Conservation (phyloP, 1,284 basidiomycete genomes). For the Malassezia globosa region DNA sequence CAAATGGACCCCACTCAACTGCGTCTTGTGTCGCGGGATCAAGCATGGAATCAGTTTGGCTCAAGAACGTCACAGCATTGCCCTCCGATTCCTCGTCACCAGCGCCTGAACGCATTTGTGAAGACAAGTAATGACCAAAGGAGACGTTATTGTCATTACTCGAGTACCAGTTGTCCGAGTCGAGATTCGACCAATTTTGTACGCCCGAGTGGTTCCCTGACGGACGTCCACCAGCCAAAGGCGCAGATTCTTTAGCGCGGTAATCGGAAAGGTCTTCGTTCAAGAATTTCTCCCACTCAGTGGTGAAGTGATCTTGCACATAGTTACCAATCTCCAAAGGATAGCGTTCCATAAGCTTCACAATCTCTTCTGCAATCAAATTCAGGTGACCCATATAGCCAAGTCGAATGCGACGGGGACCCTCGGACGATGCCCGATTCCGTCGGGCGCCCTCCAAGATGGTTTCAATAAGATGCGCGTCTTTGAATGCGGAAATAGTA, state of each 20-base stretch:
- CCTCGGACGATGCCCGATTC: slow-evolving; percentile 33
- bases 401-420: slow-evolving; percentile 36
- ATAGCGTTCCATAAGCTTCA: slow-evolving; percentile 71
- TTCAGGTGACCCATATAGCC: slow-evolving; percentile 97
- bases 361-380: slow-evolving; percentile 80
- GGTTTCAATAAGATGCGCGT: slow-evolving; percentile 30
- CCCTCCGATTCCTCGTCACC: slow-evolving; percentile 43
- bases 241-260: slow-evolving; percentile 38
- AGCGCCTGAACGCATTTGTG: slow-evolving; percentile 38
- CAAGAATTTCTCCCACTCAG: slow-evolving; percentile 40
- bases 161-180: slow-evolving; percentile 16
- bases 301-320: slow-evolving; percentile 22
- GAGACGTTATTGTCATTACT: slow-evolving; percentile 26
- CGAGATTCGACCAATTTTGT: slow-evolving; percentile 10
- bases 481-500: slow-evolving; percentile 38
- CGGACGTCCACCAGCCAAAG: slow-evolving; percentile 40
- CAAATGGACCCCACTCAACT: slow-evolving; percentile 41
- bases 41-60: background rate
- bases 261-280: slow-evolving; percentile 38
- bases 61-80: slow-evolving; percentile 16
- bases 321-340: slow-evolving; percentile 50
- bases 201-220: slow-evolving; percentile 17
- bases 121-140: slow-evolving; percentile 43
- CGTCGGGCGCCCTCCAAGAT: slow-evolving; percentile 38
- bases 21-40: background rate